Evolutionary conservation across 352 stramenopile species (phyloP).

Genomic region (Elongisporangium undulatum): DNA sequence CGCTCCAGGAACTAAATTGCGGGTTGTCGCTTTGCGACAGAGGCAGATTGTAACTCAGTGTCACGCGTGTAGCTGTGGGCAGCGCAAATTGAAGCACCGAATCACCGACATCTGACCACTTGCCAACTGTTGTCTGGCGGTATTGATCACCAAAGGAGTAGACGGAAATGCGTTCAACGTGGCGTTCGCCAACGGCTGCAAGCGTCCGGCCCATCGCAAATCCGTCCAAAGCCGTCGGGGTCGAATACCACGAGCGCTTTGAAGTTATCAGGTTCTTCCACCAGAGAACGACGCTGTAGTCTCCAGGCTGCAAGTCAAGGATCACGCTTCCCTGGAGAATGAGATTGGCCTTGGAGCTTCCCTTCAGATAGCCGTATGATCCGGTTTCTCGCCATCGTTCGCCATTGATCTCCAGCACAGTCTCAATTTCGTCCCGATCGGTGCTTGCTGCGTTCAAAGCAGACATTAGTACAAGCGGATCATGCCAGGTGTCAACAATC

Average conservation of each 20-base stretch:
- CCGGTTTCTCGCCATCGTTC: conserved; percentile 64
- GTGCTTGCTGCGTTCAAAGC: conserved; percentile 30
- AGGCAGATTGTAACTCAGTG: conserved; percentile 70
- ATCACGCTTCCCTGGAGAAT: conserved; percentile 58
- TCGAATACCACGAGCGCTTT: conserved; percentile 59
- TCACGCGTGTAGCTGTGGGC: conserved; percentile 44
- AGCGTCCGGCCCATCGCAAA: conserved; percentile 69
- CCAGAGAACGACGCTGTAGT: conserved; percentile 52
- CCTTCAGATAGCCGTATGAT: conserved; percentile 50
- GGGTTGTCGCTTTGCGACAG: conserved; percentile 71
- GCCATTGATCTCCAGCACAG: conserved; percentile 57
- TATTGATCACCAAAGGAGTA: conserved; percentile 46
- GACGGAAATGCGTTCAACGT: conserved; percentile 41
- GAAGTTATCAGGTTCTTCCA: conserved; percentile 53
- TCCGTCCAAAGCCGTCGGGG: conserved; percentile 48
- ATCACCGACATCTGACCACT: conserved; percentile 76
- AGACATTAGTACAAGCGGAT: conserved; percentile 8
- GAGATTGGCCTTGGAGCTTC: conserved; percentile 49
- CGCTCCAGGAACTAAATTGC: conserved; percentile 45
- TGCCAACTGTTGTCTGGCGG: conserved; percentile 15
- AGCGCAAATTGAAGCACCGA: conserved; percentile 72
- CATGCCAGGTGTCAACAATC: not conserved
- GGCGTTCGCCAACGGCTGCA: conserved; percentile 41
- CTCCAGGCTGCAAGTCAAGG: conserved; percentile 54
- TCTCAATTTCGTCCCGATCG: conserved; percentile 60